Evolutionary conservation across 139 green algal species (phyloP).

Genomic region (Volvox africanus): DNA sequence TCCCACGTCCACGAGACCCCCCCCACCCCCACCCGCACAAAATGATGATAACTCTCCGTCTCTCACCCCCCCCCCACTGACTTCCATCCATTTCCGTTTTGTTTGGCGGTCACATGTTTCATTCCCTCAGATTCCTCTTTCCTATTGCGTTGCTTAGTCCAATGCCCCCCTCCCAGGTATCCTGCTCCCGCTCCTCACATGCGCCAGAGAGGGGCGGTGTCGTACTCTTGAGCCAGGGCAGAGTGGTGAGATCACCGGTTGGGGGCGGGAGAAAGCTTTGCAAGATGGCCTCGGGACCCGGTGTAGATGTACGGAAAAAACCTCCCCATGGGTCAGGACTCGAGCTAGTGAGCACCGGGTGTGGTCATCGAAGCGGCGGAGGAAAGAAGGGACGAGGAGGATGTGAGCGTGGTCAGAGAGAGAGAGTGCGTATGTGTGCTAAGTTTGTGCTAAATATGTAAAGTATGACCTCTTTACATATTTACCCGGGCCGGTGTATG

Average conservation of each 20-base stretch:
- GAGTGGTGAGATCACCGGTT: neutral
- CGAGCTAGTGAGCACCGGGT: neutral
- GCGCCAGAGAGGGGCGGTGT: constrained; percentile 35
- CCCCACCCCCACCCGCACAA: neutral
- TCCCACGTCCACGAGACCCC: no score
- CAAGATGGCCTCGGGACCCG: constrained; percentile 38
- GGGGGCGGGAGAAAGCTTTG: neutral
- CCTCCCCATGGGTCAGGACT: constrained; percentile 37
- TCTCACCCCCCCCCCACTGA: neutral
- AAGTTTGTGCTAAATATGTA: no score
- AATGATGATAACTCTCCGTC: neutral
- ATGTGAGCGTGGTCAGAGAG: neutral
- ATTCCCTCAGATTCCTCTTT: neutral
- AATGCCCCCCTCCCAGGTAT: neutral
- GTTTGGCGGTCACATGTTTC: no score
- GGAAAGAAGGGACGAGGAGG: neutral
- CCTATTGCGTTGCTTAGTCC: no score
- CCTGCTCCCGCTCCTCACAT: neutral
- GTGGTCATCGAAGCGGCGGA: neutral
- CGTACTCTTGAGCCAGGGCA: constrained; percentile 44
- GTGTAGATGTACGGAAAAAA: constrained; percentile 37
- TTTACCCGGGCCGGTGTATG: no score
- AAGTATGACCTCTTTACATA: no score
- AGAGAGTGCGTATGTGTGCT: neutral
- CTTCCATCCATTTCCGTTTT: no score